Evolutionary conservation across 2,329 filamentous ascomycete species (phyloP).

Genomic region (Cercospora sojina): DNA sequence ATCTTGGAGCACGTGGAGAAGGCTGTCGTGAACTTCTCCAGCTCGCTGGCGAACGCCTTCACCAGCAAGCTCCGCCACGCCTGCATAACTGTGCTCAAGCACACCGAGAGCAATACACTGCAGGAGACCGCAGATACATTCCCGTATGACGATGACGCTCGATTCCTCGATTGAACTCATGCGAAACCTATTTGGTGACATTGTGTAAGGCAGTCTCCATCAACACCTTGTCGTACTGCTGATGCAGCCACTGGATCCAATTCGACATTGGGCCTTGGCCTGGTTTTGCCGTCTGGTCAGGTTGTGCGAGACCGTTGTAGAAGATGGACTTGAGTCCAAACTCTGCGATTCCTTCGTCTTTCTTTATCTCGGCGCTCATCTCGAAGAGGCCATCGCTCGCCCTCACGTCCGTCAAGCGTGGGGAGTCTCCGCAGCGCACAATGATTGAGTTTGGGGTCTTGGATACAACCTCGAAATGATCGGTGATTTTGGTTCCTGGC

Average conservation of each 20-base stretch:
- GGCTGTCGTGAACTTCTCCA: conserved; percentile 19
- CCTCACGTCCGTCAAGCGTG: conserved; percentile 56
- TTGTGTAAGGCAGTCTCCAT: conserved; percentile 55
- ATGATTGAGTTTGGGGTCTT: conserved; percentile 61
- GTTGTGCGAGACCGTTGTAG: conserved; percentile 53
- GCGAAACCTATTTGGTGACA: conserved; percentile 27
- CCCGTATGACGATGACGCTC: conserved; percentile 33
- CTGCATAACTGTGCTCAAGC: conserved; percentile 32
- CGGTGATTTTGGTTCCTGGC: conserved; percentile 63
- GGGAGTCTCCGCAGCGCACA: conserved; percentile 66
- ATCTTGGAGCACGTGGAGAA: conserved; percentile 26
- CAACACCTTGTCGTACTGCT: conserved; percentile 57
- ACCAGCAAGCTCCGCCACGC: conserved; percentile 32
- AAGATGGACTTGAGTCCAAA: conserved; percentile 65
- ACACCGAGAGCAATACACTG: conserved; percentile 26
- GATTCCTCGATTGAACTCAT: conserved; percentile 32
- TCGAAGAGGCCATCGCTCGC: conserved; percentile 66
- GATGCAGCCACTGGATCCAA: conserved; percentile 53
- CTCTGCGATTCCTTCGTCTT: conserved; percentile 59
- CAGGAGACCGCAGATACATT: conserved; percentile 19
- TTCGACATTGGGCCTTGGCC: conserved; percentile 47
- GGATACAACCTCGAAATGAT: conserved; percentile 71
- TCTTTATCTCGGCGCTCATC: conserved; percentile 61
- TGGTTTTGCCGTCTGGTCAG: conserved; percentile 37
- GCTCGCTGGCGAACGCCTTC: conserved; percentile 22